A percentile compares a stretch with the other conserved stretches of the same genome.
These are phyloP conservation scores for Cercis canadensis DNA, from an alignment of 306 rosid genomes.

Conservation along the genomic window DNA sequence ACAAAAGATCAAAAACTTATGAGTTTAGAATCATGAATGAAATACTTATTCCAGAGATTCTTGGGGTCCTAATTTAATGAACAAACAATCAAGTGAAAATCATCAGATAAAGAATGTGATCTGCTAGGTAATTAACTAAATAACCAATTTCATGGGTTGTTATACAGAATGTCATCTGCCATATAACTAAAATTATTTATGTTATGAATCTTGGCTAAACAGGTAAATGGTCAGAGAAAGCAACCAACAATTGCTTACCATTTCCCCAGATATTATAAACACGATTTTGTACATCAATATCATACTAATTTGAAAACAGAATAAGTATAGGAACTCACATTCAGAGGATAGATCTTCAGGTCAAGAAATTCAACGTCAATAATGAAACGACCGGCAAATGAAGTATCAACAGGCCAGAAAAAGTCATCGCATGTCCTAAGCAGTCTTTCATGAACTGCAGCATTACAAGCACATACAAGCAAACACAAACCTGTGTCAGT, in stretches of 20 bases:
- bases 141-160: no score
- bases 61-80: not conserved
- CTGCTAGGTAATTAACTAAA: no score
- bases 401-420: constrained; percentile 73
- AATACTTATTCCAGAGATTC: no score
- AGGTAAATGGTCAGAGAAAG: constrained; percentile 6
- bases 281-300: not conserved
- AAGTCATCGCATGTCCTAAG: constrained; percentile 77
- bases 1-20: constrained; percentile 3
- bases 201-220: constrained; percentile 1
- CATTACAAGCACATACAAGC: constrained; percentile 28
- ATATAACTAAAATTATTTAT: not conserved
- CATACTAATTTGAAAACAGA: constrained; percentile 5
- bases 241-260: not conserved
- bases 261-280: constrained; percentile 3
- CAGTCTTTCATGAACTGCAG: constrained; percentile 71
- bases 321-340: constrained; percentile 58
- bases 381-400: constrained; percentile 70
- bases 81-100: no score
- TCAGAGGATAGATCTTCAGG: constrained; percentile 64
- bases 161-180: constrained; percentile 13
- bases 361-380: constrained; percentile 91
- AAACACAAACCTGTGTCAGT: constrained; percentile 5
- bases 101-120: no score
- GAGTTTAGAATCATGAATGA: no score